phyloP scores from a whole-genome alignment of 1,284 basidiomycete genomes.

The Albatrellus sp. region DNA sequence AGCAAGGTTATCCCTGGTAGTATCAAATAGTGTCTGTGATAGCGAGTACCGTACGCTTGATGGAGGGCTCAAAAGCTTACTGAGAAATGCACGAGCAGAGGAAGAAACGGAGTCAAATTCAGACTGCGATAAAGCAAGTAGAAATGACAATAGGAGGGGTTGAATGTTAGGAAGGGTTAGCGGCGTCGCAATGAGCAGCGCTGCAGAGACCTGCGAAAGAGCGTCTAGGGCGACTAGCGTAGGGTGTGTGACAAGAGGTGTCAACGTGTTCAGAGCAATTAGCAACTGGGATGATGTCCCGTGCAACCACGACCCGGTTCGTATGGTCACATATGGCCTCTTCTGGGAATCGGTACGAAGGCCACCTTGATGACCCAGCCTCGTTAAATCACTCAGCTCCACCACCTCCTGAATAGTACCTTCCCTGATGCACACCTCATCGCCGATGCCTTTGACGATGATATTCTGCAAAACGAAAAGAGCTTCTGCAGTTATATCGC shows the following conservation, averaged over 20 bases:
- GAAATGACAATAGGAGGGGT: slow-evolving; percentile 54
- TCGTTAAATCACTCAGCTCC: slow-evolving; percentile 49
- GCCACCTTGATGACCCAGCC: slow-evolving; percentile 17
- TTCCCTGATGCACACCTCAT: slow-evolving; percentile 50
- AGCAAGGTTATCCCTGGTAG: slow-evolving; percentile 51
- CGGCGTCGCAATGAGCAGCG: slow-evolving; percentile 40
- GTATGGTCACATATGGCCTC: slow-evolving; percentile 28
- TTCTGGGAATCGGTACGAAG: neutral
- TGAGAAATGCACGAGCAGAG: slow-evolving; percentile 35
- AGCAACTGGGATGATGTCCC: slow-evolving; percentile 58
- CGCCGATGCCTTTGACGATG: slow-evolving; percentile 46
- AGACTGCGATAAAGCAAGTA: slow-evolving; percentile 50
- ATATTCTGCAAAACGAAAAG: slow-evolving; percentile 45
- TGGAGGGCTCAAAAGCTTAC: slow-evolving; percentile 28
- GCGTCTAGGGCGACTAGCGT: slow-evolving; percentile 48
- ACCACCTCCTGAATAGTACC: slow-evolving; percentile 41
- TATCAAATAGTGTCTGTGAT: slow-evolving; percentile 39
- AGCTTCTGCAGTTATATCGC: slow-evolving; percentile 48
- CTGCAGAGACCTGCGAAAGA: slow-evolving; percentile 40
- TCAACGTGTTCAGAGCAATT: slow-evolving; percentile 52
- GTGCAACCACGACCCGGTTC: slow-evolving; percentile 46
- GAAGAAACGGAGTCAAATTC: slow-evolving; percentile 39
- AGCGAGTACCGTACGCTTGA: slow-evolving; percentile 32
- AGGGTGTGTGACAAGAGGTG: slow-evolving; percentile 51
- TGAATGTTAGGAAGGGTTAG: slow-evolving; percentile 53